These are phyloP conservation scores for Quercus wislizeni DNA, from an alignment of 306 rosid species.

Conservation along the genomic window DNA sequence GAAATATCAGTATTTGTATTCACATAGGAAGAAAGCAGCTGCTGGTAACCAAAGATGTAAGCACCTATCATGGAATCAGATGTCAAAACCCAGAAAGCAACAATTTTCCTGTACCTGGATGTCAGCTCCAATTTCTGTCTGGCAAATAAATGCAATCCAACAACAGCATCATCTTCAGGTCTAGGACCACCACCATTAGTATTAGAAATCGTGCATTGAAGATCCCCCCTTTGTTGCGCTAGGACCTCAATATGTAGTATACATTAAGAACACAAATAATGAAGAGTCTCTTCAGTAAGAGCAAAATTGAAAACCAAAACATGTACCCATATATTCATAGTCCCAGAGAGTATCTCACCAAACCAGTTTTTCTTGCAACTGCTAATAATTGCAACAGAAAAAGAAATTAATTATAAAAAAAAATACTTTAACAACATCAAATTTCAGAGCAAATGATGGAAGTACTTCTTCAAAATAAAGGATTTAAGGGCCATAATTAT, in stretches of 20 bases:
- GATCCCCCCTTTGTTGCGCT: slow-evolving; percentile 70
- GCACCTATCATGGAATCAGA: not conserved
- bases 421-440: no score
- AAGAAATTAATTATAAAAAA: not conserved
- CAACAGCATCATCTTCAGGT: slow-evolving; percentile 48
- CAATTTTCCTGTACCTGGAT: slow-evolving; percentile 45
- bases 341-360: slow-evolving; percentile 40
- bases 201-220: slow-evolving; percentile 36
- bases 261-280: not conserved
- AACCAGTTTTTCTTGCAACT: slow-evolving; percentile 77
- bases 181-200: slow-evolving; percentile 11
- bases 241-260: slow-evolving; percentile 69
- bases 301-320: slow-evolving; percentile 18
- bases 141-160: slow-evolving; percentile 75
- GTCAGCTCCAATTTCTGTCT: slow-evolving; percentile 31
- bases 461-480: not conserved
- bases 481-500: not conserved
- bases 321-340: slow-evolving; percentile 2
- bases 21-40: slow-evolving; percentile 1
- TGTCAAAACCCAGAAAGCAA: slow-evolving; percentile 6
- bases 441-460: no score
- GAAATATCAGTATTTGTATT: slow-evolving; percentile 4
- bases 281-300: not conserved
- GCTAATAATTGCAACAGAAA: slow-evolving; percentile 73
- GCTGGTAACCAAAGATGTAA: not conserved